Conservation (phyloP, 2,329 filamentous ascomycete genomes). For the Paecilomyces fulvus region DNA sequence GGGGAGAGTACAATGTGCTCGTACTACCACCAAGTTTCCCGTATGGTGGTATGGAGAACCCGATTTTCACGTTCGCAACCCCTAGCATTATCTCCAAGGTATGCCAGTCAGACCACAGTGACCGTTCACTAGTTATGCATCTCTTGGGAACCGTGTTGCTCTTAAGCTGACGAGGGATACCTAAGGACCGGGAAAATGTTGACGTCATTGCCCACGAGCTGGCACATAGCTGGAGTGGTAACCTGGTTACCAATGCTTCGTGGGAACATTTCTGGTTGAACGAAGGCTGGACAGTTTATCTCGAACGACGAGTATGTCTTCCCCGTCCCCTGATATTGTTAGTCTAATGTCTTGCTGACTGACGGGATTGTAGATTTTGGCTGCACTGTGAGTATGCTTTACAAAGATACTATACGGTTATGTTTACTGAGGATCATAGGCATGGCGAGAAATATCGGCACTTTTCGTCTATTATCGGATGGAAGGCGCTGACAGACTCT, state of each 20-base stretch:
- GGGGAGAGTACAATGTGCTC: constrained; percentile 92
- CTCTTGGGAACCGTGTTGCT: not conserved
- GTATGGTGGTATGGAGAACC: constrained; percentile 79
- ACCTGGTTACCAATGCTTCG: constrained; percentile 50
- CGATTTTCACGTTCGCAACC: constrained; percentile 89
- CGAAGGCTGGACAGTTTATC: constrained; percentile 87
- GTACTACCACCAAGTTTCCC: constrained; percentile 85
- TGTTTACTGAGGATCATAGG: constrained; percentile 28
- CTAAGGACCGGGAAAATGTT: constrained; percentile 69
- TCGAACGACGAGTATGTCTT: constrained; percentile 61
- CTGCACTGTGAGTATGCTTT: constrained; percentile 26
- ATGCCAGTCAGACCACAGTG: not conserved
- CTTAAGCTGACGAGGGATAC: not conserved
- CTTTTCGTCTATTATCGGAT: constrained; percentile 93
- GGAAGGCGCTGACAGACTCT: constrained; percentile 78
- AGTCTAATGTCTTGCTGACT: constrained; percentile 10
- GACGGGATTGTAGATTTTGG: constrained; percentile 26
- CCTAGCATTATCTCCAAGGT: constrained; percentile 83
- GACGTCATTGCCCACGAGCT: constrained; percentile 91
- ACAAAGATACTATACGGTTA: not conserved
- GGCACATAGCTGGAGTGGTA: constrained; percentile 76
- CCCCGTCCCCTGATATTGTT: not conserved
- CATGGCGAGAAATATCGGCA: constrained; percentile 82
- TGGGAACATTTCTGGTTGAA: constrained; percentile 54
- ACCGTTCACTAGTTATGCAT: not conserved